phyloP scores from a whole-genome alignment of 2,329 filamentous ascomycete genomes.

The Alternaria ventricosa region DNA sequence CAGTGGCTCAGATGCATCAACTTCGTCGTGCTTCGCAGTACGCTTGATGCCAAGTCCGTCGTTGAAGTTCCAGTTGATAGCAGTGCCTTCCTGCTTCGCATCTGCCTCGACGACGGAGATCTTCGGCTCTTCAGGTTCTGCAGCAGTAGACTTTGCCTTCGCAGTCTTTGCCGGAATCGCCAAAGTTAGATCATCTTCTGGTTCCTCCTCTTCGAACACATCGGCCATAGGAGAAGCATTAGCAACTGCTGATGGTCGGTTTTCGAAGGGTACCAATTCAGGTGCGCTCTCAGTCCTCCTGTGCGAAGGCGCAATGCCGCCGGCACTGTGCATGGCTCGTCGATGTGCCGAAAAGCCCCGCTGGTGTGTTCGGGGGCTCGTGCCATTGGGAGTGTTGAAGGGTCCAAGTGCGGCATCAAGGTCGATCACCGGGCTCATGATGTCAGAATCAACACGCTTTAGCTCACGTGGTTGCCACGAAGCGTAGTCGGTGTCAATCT shows the following conservation, averaged over 20 bases:
- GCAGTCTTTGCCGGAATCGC: constrained; percentile 13
- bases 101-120: constrained; percentile 57
- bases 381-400: constrained; percentile 82
- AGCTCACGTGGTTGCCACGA: constrained; percentile 48
- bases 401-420: constrained; percentile 91
- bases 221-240: constrained; percentile 81
- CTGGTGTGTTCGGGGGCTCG: constrained; percentile 62
- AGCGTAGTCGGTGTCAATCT: constrained; percentile 43
- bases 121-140: constrained; percentile 48
- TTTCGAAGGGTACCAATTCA: constrained; percentile 77
- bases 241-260: constrained; percentile 54
- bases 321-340: constrained; percentile 77
- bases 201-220: constrained; percentile 84
- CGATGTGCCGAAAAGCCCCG: constrained; percentile 55
- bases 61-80: constrained; percentile 54
- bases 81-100: constrained; percentile 45
- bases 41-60: constrained; percentile 48
- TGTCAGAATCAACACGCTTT: constrained; percentile 59
- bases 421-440: constrained; percentile 83
- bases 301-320: constrained; percentile 78
- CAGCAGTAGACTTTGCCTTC: constrained; percentile 20
- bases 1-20: constrained; percentile 25
- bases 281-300: constrained; percentile 81
- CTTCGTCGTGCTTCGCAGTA: constrained; percentile 12
- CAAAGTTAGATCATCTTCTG: constrained; percentile 60